These are phyloP conservation scores for Phylloporus scabripes DNA, from an alignment of 768 basidiomycete genomes.

Conservation along the genomic window DNA sequence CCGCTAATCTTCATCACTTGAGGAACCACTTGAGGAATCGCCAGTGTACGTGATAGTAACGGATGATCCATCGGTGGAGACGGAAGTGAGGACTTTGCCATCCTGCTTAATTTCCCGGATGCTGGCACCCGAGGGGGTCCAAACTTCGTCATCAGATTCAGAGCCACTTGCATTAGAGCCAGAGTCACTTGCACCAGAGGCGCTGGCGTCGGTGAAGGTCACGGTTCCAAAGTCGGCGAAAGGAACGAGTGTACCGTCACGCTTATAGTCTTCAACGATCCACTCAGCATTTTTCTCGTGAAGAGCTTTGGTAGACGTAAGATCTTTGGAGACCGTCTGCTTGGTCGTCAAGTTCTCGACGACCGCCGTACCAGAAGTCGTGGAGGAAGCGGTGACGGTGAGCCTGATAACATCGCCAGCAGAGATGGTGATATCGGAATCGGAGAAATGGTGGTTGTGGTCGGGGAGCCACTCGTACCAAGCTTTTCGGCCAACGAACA, in stretches of 20 bases:
- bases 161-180: neutral
- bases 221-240: slow-evolving; percentile 20
- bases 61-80: neutral
- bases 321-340: neutral
- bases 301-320: slow-evolving; percentile 14
- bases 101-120: slow-evolving; percentile 13
- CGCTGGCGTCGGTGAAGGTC: slow-evolving; percentile 10
- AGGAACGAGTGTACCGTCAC: neutral
- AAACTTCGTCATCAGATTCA: no score
- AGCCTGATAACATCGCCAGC: slow-evolving; percentile 15
- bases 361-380: slow-evolving; percentile 14
- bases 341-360: slow-evolving; percentile 19
- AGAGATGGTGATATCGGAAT: slow-evolving; percentile 6
- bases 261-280: slow-evolving; percentile 20
- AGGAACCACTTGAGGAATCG: no score
- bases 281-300: slow-evolving; percentile 19
- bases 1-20: neutral
- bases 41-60: neutral
- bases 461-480: slow-evolving; percentile 24
- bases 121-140: slow-evolving; percentile 4
- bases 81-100: slow-evolving; percentile 7
- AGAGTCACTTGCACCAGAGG: neutral
- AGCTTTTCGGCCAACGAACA: slow-evolving; percentile 5
- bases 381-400: slow-evolving; percentile 14
- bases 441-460: slow-evolving; percentile 9